Evolutionary conservation across 2,329 filamentous ascomycete genomes (phyloP).

Genomic region (Xylariaceae sp.): DNA sequence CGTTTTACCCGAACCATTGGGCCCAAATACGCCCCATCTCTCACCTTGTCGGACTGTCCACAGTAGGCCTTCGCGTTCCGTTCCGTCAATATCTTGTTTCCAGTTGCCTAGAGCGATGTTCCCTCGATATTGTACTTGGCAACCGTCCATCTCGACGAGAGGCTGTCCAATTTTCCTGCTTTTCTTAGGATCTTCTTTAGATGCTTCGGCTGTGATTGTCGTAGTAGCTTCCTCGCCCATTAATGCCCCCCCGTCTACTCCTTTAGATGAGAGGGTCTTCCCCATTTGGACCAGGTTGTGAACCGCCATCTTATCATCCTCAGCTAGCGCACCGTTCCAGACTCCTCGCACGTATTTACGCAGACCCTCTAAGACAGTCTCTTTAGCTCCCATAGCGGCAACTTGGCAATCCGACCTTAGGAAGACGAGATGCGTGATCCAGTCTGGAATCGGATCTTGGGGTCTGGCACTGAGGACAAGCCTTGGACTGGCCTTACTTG

Average conservation of each 20-base stretch:
- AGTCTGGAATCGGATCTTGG: conserved; percentile 83
- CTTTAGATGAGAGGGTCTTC: conserved; percentile 41
- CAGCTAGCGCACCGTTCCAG: conserved; percentile 39
- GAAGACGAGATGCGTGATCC: conserved; percentile 83
- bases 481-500: conserved; percentile 64
- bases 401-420: conserved; percentile 67
- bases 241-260: conserved; percentile 38
- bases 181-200: conserved; percentile 3
- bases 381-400: conserved; percentile 62
- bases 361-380: conserved; percentile 56
- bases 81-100: conserved; percentile 56
- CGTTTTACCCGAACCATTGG: conserved; percentile 94
- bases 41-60: conserved; percentile 84
- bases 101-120: conserved; percentile 80
- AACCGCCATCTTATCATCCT: conserved; percentile 49
- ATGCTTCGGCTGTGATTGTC: conserved; percentile 19
- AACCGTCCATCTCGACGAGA: conserved; percentile 83
- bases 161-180: conserved; percentile 55
- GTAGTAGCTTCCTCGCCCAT: conserved; percentile 27
- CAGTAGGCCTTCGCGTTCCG: conserved; percentile 61
- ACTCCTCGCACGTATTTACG: conserved; percentile 48
- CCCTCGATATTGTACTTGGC: conserved; percentile 74
- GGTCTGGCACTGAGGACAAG: conserved; percentile 76
- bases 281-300: conserved; percentile 51
- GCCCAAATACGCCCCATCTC: conserved; percentile 88